phyloP scores from a whole-genome alignment of 2,329 filamentous ascomycete species.

The Coleophoma eucalyptorum region DNA sequence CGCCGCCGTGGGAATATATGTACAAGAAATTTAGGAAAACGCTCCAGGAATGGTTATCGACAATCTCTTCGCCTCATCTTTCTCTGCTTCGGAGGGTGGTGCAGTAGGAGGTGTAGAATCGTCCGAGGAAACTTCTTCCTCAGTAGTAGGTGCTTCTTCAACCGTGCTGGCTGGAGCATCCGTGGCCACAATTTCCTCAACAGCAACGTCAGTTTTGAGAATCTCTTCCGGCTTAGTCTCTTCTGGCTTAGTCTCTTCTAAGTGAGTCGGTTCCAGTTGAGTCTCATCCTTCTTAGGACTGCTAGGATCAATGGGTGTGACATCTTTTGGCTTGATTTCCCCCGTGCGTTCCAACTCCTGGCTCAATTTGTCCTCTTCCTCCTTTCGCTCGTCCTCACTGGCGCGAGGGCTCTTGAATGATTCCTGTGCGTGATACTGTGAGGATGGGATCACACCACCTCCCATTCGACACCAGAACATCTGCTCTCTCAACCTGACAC shows the following conservation, averaged over 20 bases:
- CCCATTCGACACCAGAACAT: constrained; percentile 98
- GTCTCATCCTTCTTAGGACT: constrained; percentile 1
- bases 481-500: constrained; percentile 80
- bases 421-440: constrained; percentile 17
- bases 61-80: constrained; percentile 26
- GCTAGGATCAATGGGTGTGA: constrained; percentile 18
- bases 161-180: not conserved
- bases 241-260: constrained; percentile 1
- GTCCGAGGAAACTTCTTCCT: constrained; percentile 15
- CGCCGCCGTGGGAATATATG: not conserved
- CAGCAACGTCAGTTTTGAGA: constrained; percentile 9
- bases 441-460: constrained; percentile 75
- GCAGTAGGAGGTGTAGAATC: constrained; percentile 11
- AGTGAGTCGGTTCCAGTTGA: constrained; percentile 3
- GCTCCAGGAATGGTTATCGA: constrained; percentile 33
- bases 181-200: not conserved
- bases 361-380: constrained; percentile 22
- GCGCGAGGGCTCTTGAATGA: constrained; percentile 18
- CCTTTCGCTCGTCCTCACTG: constrained; percentile 23
- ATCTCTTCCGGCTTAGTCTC: constrained; percentile 4
- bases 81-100: constrained; percentile 16
- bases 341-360: constrained; percentile 24
- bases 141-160: not conserved
- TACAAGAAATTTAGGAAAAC: constrained; percentile 11
- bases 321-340: constrained; percentile 23